Conservation (phyloP, 1,284 basidiomycete species). For the Ganoderma meredithae region DNA sequence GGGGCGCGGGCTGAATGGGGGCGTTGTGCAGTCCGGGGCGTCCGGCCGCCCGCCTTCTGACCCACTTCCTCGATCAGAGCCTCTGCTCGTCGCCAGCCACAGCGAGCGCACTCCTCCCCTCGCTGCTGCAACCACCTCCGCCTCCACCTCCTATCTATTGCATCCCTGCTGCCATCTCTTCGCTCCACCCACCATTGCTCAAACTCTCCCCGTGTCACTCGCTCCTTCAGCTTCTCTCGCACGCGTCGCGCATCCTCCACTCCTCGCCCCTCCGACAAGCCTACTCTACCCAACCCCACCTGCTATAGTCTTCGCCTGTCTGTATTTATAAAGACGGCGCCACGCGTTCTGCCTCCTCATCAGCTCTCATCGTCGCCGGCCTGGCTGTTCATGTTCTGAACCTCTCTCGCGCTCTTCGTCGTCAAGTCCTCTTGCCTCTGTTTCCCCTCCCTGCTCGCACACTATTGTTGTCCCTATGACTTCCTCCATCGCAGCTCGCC, state of each 20-base stretch:
- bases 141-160: slow-evolving; percentile 32
- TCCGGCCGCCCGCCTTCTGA: slow-evolving; percentile 46
- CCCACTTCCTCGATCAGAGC: slow-evolving; percentile 44
- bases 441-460: slow-evolving; percentile 31
- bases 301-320: slow-evolving; percentile 41
- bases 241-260: slow-evolving; percentile 43
- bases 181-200: slow-evolving; percentile 30
- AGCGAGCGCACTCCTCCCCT: slow-evolving; percentile 40
- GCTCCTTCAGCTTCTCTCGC: slow-evolving; percentile 36
- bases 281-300: slow-evolving; percentile 40
- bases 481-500: slow-evolving; percentile 53
- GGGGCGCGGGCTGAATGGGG: slow-evolving; percentile 32
- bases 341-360: slow-evolving; percentile 38
- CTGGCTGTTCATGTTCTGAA: slow-evolving; percentile 47
- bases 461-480: slow-evolving; percentile 57
- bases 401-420: slow-evolving; percentile 37
- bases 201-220: slow-evolving; percentile 31
- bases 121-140: slow-evolving; percentile 39
- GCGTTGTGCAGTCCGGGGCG: slow-evolving; percentile 39
- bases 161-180: slow-evolving; percentile 28
- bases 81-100: slow-evolving; percentile 43
- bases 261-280: slow-evolving; percentile 35
- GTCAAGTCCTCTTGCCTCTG: slow-evolving; percentile 33
- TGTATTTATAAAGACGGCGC: slow-evolving; percentile 43
- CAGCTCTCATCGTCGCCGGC: slow-evolving; percentile 39